Evolutionary conservation across 2,329 filamentous ascomycete genomes (phyloP), one percentile per base, ranked within the genome.

Genomic region (Fusarium euwallaceae): DNA sequence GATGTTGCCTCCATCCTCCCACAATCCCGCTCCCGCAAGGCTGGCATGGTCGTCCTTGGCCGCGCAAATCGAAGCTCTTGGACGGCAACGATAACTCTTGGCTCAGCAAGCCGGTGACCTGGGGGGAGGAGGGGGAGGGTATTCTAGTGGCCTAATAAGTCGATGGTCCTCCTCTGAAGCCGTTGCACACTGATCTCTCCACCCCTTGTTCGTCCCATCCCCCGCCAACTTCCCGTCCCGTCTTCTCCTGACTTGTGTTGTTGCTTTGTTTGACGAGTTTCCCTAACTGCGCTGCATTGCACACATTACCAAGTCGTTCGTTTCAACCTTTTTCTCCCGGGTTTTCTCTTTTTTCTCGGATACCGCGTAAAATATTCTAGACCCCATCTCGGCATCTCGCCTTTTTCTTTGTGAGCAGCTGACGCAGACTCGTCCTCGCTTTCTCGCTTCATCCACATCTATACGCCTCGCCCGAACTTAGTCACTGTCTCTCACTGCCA

Each of bases 381-480:
- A 24, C 22, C 36, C 2, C 9, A 22, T 56, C 20, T 41, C 36
- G 36, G 56, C 20, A 9, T 39, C 29, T 53, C 48, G 16, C 24
- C 27, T 29, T 61, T 72, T 72, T 20, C 59, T 43, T 71, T 3
- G 32, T 24, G 20, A 5, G 17, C 48, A 53, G 20, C 32, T 34
- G 43, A 53, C 41, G 5, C 36, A 20, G 16, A n/a, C 12, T 51
- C 17, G 32, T 20, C n/a, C 6, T 32, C 39, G 39, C 32, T 41
- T 24, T 62, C 34, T 56, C 69, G 27, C 36, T 58, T 59, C 45
- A 56, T 45, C 37, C 64, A 45, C 59, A 27, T 56, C 22, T 36
- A 55, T 37, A 62, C 72, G 72, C 72, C 69, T 73, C 62, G 59
- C 41, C 59, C 61, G 66, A 70, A 70, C 65, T 60, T 73, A 73